Base-by-base conservation (phyloP, 2,329 filamentous ascomycete species). In the Geoglossum cookeanum region DNA sequence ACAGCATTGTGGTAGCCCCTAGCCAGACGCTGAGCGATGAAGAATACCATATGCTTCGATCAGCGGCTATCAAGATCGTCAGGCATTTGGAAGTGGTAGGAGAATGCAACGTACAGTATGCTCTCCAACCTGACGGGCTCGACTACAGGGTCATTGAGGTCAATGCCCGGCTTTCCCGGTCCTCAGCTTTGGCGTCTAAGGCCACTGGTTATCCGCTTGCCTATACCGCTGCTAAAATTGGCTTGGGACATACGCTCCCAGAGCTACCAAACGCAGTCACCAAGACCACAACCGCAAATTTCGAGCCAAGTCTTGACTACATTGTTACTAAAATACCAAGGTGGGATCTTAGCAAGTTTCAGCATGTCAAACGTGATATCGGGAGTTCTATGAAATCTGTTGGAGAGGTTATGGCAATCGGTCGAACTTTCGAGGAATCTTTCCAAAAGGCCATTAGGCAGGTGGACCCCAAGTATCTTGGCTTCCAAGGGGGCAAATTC, bases 91-190 rank as follows among this genome's bases (percentile, higher is more conserved):
- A 91, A 63, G 92, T 98, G 55, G 91, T 97, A 53, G 92, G 92
- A 70, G 92, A 98, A 75, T 98, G 92, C 73, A 98, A 98, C 70
- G 90, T 96, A 37, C 91, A 97, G 73, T 98, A 98, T 71, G 90
- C 90, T 62, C 80, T 98, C 61, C 89, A 96, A 71, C 92, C 92
- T 15, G 90, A 96, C 73, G 91, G 91, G 58, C 83, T 96, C 60
- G 92, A 98, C 75, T 98, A 97, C 77, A 83, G 92, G 69, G 91
- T 98, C 61, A 98, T 98, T 65, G 92, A 98, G 73, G 91, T 98
- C 72, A 98, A 98, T 70, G 92, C 92, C 64, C 91, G 92, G 83
- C 83, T 98, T 55, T 97, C 92, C 67, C 87, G 92, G 66, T 98
- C 92, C 51, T 98, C 92, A 58, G 92, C 92, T 62, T 78, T 98